Percentiles rank a stretch among this genome's conserved stretches.
Evolutionary conservation across 331 rosid genomes (phyloP).

Genomic region (Pyracantha coccinea): DNA sequence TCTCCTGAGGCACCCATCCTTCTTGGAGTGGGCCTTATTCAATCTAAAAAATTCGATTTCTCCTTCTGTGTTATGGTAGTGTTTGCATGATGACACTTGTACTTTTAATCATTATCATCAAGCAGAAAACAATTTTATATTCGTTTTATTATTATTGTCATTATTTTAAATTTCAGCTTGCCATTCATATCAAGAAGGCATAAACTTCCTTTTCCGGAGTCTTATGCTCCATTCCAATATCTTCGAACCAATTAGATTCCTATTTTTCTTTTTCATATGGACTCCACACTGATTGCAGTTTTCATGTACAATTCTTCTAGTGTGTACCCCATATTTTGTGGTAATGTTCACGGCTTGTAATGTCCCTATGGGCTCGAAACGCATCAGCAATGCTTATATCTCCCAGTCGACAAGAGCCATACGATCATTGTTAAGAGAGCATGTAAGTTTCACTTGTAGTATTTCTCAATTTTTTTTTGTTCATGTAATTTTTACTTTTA

Average conservation of each 20-base stretch:
- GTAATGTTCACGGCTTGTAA: conserved; percentile 70
- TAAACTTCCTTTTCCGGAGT: not conserved
- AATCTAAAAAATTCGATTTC: not conserved
- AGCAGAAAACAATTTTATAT: not conserved
- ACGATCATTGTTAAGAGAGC: conserved; percentile 67
- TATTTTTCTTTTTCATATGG: not conserved
- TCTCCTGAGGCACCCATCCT: not conserved
- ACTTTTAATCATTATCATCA: not conserved
- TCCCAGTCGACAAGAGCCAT: conserved; percentile 81
- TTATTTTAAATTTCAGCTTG: not conserved
- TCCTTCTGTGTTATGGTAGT: not conserved
- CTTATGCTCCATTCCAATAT: not conserved
- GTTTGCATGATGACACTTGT: not conserved
- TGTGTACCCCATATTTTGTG: conserved; percentile 80
- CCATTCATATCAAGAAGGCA: not conserved
- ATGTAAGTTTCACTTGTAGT: conserved; percentile 41
- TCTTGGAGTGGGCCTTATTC: not conserved
- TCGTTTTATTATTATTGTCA: too few relatives aligned
- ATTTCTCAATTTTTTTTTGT: not conserved
- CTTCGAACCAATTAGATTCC: conserved; percentile 3
- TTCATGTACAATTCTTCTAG: conserved; percentile 32
- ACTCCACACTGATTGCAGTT: conserved; percentile 1
- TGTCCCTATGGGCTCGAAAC: conserved; percentile 35
- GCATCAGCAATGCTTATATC: conserved; percentile 59
- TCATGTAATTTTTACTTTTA: not conserved